Evolutionary conservation across 768 basidiomycete genomes (phyloP), one percentile per base, ranked within the genome.

Genomic region (Brasilioporus rufonigricans): DNA sequence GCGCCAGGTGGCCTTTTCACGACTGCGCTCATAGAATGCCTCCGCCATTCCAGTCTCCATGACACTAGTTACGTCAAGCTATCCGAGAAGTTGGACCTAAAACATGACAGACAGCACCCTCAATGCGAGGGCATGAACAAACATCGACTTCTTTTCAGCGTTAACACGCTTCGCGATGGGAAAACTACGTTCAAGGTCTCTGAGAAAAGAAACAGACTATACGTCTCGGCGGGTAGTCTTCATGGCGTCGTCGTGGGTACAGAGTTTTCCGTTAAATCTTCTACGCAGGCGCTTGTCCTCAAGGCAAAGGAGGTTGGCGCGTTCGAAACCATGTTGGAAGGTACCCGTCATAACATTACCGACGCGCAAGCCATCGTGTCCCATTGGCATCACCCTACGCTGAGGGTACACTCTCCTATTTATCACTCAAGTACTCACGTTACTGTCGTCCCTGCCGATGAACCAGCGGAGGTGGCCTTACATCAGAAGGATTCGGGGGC

Each of bases 81-180:
- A n/a, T 53, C 52, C 41, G 64, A 60, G 41, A 53, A 4, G 39
- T 9, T 65, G 51, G 44, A 55, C 24, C 16, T 65, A 4, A 59
- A 48, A 21, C 7, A 44, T 0, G 19, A 18, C 14, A 4, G 10
- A 0, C 63, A 65, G 24, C 53, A 65, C 44, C 63, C 61, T 27
- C 64, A 60, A 14, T 65, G 64, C 35, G 57, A 62, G 36, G 63
- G 63, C 1, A 23, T 16, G 29, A 57, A 65, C 26, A 62, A 14
- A 38, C 35, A 57, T 12, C 41, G 64, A 2, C 45, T 65, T 2
- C 50, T 65, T 3, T 65, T 65, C 13, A 63, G 64, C 16, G 53
- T 65, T 0, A 65, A 65, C 49, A 60, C 48, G 1, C 50, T 53
- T 27, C 46, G 38, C 32, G 21, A 55, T 12, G 60, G 51, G 13